Percentiles rank a stretch among this genome's conserved stretches.
Conservation (phyloP, 345 rosid genomes). For the Crucihimalaya himalaica region DNA sequence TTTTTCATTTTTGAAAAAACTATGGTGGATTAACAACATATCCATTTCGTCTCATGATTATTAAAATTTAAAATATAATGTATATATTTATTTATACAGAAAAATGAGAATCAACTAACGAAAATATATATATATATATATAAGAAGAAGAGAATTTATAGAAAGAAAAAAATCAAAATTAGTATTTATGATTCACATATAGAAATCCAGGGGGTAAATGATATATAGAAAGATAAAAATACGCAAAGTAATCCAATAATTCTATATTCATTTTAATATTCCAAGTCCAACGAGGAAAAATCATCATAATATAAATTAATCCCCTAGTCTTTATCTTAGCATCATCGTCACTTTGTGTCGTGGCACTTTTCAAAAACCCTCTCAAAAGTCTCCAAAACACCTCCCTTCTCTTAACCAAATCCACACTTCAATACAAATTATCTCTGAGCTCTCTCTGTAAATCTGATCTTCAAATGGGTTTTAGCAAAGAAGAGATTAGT, state of each 20-base stretch:
- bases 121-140: too few relatives aligned
- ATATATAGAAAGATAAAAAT: not conserved
- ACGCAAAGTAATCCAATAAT: slow-evolving; percentile 2
- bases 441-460: not conserved
- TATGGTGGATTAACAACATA: too few relatives aligned
- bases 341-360: slow-evolving; percentile 22
- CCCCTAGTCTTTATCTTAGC: not conserved
- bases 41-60: too few relatives aligned
- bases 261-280: slow-evolving; percentile 9
- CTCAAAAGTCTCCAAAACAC: slow-evolving; percentile 19
- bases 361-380: slow-evolving; percentile 23
- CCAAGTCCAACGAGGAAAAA: too few relatives aligned
- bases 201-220: not conserved
- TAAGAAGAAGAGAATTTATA: too few relatives aligned
- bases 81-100: too few relatives aligned
- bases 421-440: not conserved
- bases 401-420: slow-evolving; percentile 5
- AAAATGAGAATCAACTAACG: too few relatives aligned
- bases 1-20: too few relatives aligned
- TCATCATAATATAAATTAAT: not conserved
- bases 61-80: too few relatives aligned
- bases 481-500: slow-evolving; percentile 57
- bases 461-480: slow-evolving; percentile 55
- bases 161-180: too few relatives aligned
- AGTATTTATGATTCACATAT: not conserved